Evolutionary conservation across 208 protist genomes (phyloP).

Genomic region (Blastocrithidia nonstop): DNA sequence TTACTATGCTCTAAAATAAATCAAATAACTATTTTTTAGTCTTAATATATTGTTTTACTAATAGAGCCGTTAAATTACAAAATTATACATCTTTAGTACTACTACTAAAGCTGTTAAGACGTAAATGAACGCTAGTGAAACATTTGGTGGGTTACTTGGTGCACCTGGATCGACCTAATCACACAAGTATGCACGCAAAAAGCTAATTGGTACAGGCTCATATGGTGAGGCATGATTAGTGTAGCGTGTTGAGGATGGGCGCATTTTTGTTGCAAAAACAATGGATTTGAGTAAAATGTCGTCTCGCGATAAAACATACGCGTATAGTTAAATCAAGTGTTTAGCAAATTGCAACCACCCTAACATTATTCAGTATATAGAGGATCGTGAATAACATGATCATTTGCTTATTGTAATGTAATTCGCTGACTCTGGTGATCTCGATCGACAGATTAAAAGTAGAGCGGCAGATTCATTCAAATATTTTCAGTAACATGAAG

Average conservation of each 20-base stretch:
- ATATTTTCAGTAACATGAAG: constrained; percentile 78
- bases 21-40: too few species aligned
- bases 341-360: constrained; percentile 64
- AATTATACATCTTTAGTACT: too few species aligned
- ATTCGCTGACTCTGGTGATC: constrained; percentile 75
- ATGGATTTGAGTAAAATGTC: constrained; percentile 81
- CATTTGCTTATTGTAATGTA: constrained; percentile 78
- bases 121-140: constrained; percentile 5
- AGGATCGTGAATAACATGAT: constrained; percentile 70
- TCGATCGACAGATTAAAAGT: constrained; percentile 69
- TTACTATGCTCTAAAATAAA: too few species aligned
- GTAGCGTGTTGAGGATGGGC: constrained; percentile 29
- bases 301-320: constrained; percentile 55
- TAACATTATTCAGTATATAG: constrained; percentile 77
- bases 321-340: constrained; percentile 79
- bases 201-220: constrained; percentile 69
- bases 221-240: constrained; percentile 79
- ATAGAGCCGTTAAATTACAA: too few species aligned
- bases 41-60: too few species aligned
- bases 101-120: too few species aligned
- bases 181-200: constrained; percentile 65
- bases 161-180: constrained; percentile 12
- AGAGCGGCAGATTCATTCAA: constrained; percentile 24
- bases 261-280: constrained; percentile 68
- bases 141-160: constrained; percentile 27